phyloP scores from a whole-genome alignment of 164 flowering plant genomes.

The Akebia trifoliata region DNA sequence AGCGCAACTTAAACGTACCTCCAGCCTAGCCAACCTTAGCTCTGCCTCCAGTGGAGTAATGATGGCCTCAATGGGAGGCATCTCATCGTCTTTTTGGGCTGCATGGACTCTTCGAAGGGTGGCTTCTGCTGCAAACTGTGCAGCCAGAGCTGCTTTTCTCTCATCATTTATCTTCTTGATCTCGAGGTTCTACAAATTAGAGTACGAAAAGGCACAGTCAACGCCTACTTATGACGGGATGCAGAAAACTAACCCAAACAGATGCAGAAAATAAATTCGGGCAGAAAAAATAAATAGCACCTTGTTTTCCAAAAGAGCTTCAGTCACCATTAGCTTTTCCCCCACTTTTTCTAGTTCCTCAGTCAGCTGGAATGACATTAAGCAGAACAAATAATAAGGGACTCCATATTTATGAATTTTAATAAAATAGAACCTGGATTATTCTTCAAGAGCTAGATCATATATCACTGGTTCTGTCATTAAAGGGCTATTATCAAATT shows the following conservation, averaged over 20 bases:
- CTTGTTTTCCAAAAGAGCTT: constrained; percentile 72
- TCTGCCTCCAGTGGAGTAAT: constrained; percentile 97
- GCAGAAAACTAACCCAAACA: not conserved
- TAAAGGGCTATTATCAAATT: too few relatives aligned
- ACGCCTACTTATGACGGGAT: too few relatives aligned
- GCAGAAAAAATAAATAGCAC: constrained; percentile 28
- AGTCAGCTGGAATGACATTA: constrained; percentile 54
- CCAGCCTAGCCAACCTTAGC: constrained; percentile 78
- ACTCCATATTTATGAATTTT: too few relatives aligned
- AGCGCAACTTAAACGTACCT: constrained; percentile 67
- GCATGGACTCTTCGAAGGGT: constrained; percentile 96
- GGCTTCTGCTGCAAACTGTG: constrained; percentile 97
- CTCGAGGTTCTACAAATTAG: constrained; percentile 73
- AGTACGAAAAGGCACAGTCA: too few relatives aligned
- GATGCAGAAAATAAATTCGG: not conserved
- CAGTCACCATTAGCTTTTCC: constrained; percentile 81
- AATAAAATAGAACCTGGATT: too few relatives aligned
- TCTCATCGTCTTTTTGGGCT: constrained; percentile 95
- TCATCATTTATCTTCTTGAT: constrained; percentile 91
- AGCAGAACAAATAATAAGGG: too few relatives aligned
- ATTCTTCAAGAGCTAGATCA: too few relatives aligned
- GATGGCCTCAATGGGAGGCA: constrained; percentile 97
- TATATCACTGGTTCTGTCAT: too few relatives aligned
- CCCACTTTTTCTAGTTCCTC: constrained; percentile 76
- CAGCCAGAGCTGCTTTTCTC: constrained; percentile 93